phyloP scores from a whole-genome alignment of 768 basidiomycete genomes.

The Suillus occidentalis region DNA sequence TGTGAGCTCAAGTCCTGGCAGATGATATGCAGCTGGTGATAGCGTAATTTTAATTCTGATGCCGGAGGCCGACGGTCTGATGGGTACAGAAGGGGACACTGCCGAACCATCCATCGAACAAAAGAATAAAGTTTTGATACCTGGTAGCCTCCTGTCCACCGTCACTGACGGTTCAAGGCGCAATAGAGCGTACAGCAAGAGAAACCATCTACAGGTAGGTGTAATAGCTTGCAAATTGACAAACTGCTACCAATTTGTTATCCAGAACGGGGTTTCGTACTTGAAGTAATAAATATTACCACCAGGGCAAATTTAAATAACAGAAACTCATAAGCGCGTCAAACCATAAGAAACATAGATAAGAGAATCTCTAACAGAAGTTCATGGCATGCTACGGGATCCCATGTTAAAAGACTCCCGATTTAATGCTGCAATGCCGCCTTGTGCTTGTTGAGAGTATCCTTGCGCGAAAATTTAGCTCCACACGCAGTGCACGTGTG shows the following conservation, averaged over 20 bases:
- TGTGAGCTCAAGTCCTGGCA: too few species aligned
- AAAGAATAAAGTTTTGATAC: too few species aligned
- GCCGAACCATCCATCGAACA: too few species aligned
- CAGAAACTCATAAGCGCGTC: not conserved
- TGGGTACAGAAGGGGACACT: too few species aligned
- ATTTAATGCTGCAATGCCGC: not conserved
- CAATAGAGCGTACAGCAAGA: not conserved
- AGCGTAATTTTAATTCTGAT: too few species aligned
- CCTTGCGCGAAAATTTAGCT: constrained; percentile 17
- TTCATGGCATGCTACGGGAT: not conserved
- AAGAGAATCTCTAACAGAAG: not conserved
- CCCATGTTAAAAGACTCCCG: not conserved
- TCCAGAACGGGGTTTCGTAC: not conserved
- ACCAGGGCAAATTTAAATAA: not conserved
- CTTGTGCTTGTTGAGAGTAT: constrained; percentile 21
- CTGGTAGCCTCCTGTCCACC: too few species aligned
- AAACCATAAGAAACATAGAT: not conserved
- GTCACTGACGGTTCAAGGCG: not conserved
- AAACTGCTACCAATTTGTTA: not conserved
- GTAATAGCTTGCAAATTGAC: not conserved
- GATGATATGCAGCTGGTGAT: too few species aligned
- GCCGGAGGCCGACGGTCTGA: too few species aligned
- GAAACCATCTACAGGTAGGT: not conserved
- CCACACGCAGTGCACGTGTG: constrained; percentile 22
- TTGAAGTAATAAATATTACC: not conserved